phyloP scores from a whole-genome alignment of 2,329 filamentous ascomycete species.

The Aspergillus sp. region DNA sequence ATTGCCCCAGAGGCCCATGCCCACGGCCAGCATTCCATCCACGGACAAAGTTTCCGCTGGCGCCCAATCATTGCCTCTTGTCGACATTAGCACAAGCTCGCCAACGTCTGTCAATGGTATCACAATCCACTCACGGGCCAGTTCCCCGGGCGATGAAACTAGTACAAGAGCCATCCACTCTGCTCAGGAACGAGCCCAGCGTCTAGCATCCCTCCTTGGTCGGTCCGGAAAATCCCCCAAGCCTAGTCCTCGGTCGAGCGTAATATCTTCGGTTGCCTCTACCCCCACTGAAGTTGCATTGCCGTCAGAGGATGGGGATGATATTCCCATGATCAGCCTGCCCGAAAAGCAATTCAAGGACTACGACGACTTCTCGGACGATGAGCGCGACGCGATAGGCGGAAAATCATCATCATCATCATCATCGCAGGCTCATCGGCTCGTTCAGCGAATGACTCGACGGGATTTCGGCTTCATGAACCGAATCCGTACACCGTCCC shows the following conservation, averaged over 20 bases:
- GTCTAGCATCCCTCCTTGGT: constrained; percentile 28
- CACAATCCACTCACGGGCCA: constrained; percentile 20
- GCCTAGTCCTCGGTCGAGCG: constrained; percentile 20
- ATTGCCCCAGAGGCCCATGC: constrained; percentile 26
- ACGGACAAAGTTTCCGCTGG: constrained; percentile 19
- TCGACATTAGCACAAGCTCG: constrained; percentile 21
- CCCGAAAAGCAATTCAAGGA: constrained; percentile 27
- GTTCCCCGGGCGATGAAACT: constrained; percentile 23
- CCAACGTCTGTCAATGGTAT: constrained; percentile 23
- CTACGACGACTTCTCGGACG: constrained; percentile 23
- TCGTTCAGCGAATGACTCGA: constrained; percentile 33
- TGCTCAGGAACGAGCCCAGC: constrained; percentile 29
- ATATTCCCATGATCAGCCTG: constrained; percentile 29
- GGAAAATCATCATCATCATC: constrained; percentile 21
- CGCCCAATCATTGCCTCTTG: constrained; percentile 17
- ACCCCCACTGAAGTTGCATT: constrained; percentile 21
- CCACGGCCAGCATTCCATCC: constrained; percentile 31
- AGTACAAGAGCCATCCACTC: constrained; percentile 23
- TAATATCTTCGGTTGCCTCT: constrained; percentile 24
- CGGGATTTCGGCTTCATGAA: constrained; percentile 26
- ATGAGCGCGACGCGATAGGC: constrained; percentile 23
- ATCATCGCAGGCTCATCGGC: constrained; percentile 25
- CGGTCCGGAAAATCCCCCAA: constrained; percentile 25
- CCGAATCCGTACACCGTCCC: constrained; percentile 26
- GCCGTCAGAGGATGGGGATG: constrained; percentile 26